Evolutionary conservation across 768 basidiomycete genomes (phyloP), one percentile per base, ranked within the genome.

Genomic region (Omphalotus guepiniiformis): DNA sequence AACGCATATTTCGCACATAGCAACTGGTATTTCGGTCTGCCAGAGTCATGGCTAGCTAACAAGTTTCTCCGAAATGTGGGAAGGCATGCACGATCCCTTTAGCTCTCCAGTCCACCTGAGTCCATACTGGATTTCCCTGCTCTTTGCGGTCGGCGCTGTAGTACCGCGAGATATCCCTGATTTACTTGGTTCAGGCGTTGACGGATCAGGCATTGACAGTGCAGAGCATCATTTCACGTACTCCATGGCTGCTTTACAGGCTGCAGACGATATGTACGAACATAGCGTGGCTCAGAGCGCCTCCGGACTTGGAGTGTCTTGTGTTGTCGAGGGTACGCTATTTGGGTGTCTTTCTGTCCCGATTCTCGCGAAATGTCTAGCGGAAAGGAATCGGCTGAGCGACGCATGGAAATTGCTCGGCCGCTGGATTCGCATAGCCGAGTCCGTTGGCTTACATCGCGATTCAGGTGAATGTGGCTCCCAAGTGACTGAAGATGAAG

Each of bases 21-120:
- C 40, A 79, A 78, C 49, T 77, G 74, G 74, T 69, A 72, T 19
- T 77, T 71, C 43, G 75, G 75, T 9, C 69, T 79, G 22, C 73
- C 76, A 5, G 70, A 76, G 53, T 55, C 61, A 18, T 78, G 75
- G 74, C 75, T 79, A 55, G n/a, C 63, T 60, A 30, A 51, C 58
- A n/a, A 63, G 70, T 2, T 71, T 67, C 42, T 50, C 59, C 21
- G 65, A 67, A 40, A 79, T 77, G 76, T 78, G 73, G 75, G 58
- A 51, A n/a, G 63, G 63, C 27, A 46, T 78, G 18, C 64, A 68
- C 30, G 60, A 66, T 39, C 55, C 58, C 19, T 54, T 40, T 6
- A 22, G 53, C 44, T 53, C 53, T n/a, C 58, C 54, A 21, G 57
- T 67, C 18, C 66, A 71, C 40, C 63, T 77, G 55, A 79, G 78